These are phyloP conservation scores for Phytophthora kernoviae DNA, from an alignment of 352 stramenopile genomes.

Conservation along the genomic window DNA sequence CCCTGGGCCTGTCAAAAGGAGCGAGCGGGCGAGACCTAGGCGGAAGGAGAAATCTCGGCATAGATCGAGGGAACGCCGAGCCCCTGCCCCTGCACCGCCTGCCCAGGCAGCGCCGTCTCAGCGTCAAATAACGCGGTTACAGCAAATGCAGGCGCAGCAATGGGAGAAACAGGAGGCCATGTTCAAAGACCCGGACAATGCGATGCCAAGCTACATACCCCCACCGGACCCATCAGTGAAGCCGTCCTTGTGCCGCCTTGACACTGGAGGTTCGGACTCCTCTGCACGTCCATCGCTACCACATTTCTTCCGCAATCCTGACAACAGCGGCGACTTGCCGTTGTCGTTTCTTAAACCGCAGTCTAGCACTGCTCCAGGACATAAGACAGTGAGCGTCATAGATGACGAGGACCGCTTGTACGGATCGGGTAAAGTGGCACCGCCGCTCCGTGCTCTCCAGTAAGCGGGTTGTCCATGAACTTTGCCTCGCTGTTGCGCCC, in stretches of 20 bases:
- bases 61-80: background rate
- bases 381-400: constrained; percentile 33
- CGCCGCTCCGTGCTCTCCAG: constrained; percentile 18
- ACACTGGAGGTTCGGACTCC: constrained; percentile 20
- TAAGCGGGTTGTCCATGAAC: constrained; percentile 42
- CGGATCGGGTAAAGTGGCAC: constrained; percentile 12
- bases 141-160: constrained; percentile 31
- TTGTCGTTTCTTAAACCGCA: constrained; percentile 23
- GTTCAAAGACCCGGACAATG: constrained; percentile 19
- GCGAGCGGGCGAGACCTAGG: constrained; percentile 12
- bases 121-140: constrained; percentile 30
- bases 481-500: constrained; percentile 45
- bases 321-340: constrained; percentile 19
- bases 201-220: constrained; percentile 6
- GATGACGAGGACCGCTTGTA: constrained; percentile 50
- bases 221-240: constrained; percentile 12
- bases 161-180: constrained; percentile 36
- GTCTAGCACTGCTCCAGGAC: constrained; percentile 22
- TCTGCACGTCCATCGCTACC: constrained; percentile 16
- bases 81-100: constrained; percentile 1
- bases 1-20: constrained; percentile 39
- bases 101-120: constrained; percentile 15
- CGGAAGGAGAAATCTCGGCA: constrained; percentile 10
- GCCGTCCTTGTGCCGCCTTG: constrained; percentile 11
- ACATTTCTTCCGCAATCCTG: constrained; percentile 27